Conservation (phyloP, 768 basidiomycete species). For the Gautieria morchelliformis region DNA sequence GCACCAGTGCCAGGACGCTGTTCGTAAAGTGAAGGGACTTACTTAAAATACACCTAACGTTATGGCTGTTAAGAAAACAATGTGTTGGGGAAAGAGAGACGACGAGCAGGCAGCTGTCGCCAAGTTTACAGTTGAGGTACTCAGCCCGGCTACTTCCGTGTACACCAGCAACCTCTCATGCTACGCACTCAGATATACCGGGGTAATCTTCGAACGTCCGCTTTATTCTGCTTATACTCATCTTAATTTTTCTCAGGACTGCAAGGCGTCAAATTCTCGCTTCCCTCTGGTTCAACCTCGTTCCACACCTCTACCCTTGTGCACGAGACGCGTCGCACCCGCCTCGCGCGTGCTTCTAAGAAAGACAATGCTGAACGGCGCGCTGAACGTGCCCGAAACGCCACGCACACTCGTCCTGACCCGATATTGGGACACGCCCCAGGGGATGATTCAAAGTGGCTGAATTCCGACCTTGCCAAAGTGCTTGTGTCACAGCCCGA, state of each 20-base stretch:
- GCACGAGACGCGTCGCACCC: slow-evolving; percentile 15
- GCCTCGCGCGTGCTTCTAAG: slow-evolving; percentile 21
- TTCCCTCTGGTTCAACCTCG: not conserved
- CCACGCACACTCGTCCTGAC: slow-evolving; percentile 40
- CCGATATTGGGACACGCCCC: slow-evolving; percentile 67
- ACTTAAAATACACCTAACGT: not conserved
- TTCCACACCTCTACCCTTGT: slow-evolving; percentile 2
- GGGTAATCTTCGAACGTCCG: not conserved
- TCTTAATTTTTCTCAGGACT: not conserved
- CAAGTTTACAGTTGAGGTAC: not conserved
- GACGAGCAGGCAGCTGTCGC: too few relatives aligned
- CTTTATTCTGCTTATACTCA: not conserved
- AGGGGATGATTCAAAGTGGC: slow-evolving; percentile 61
- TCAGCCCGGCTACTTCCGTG: not conserved
- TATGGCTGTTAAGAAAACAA: too few relatives aligned
- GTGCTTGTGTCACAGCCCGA: slow-evolving; percentile 47
- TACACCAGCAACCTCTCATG: not conserved
- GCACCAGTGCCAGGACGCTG: not conserved
- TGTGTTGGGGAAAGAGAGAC: too few relatives aligned
- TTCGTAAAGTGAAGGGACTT: not conserved
- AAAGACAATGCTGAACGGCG: slow-evolving; percentile 30
- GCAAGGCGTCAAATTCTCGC: not conserved
- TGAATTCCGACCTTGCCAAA: slow-evolving; percentile 52
- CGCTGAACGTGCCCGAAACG: slow-evolving; percentile 29
- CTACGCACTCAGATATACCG: not conserved